Conservation (phyloP, 2,329 filamentous ascomycete genomes). For the Nigrospora sphaerica region DNA sequence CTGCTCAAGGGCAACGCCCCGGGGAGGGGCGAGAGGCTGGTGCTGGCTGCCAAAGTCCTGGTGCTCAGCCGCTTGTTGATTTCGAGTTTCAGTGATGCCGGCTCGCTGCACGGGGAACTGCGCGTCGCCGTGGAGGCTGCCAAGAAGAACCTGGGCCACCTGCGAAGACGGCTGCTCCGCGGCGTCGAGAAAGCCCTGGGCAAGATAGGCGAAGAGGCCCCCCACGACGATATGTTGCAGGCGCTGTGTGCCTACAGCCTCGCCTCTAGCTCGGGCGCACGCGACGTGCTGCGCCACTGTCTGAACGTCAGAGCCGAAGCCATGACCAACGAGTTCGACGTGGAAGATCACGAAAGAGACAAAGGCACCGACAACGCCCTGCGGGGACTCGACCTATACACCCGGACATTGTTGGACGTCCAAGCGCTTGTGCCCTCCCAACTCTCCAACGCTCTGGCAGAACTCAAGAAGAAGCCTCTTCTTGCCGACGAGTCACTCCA, state of each 20-base stretch:
- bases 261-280: slow-evolving; percentile 70
- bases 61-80: slow-evolving; percentile 70
- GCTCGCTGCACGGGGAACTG: slow-evolving; percentile 22
- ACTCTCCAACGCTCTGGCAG: slow-evolving; percentile 61
- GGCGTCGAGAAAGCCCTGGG: slow-evolving; percentile 64
- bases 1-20: slow-evolving; percentile 34
- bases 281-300: slow-evolving; percentile 74
- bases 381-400: slow-evolving; percentile 63
- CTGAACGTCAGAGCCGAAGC: slow-evolving; percentile 64
- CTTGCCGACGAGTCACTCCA: slow-evolving; percentile 64
- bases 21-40: slow-evolving; percentile 40
- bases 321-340: slow-evolving; percentile 55
- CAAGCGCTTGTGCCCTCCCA: slow-evolving; percentile 68
- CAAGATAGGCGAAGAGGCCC: slow-evolving; percentile 45
- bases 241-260: slow-evolving; percentile 78
- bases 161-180: slow-evolving; percentile 57
- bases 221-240: slow-evolving; percentile 54
- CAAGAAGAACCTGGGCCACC: slow-evolving; percentile 53
- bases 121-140: slow-evolving; percentile 47
- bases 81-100: slow-evolving; percentile 58
- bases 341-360: slow-evolving; percentile 32
- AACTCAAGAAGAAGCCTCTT: slow-evolving; percentile 63
- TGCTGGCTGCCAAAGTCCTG: slow-evolving; percentile 62
- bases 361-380: slow-evolving; percentile 44
- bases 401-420: slow-evolving; percentile 69